These are phyloP conservation scores for Ustilago trichophora DNA, from an alignment of 1,284 basidiomycete species.

Conservation along the genomic window DNA sequence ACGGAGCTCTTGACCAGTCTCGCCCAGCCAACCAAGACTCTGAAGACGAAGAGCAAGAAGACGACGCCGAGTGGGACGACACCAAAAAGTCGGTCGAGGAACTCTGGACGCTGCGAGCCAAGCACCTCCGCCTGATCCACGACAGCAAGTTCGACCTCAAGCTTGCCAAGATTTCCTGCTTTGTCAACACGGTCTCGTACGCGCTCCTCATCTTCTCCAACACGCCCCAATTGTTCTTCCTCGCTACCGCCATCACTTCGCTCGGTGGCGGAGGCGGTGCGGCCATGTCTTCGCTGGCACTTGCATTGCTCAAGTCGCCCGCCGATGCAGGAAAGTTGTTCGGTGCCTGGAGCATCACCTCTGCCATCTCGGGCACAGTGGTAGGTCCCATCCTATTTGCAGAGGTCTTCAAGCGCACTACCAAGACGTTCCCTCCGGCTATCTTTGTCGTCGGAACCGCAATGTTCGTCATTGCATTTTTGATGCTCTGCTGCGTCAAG, in stretches of 20 bases:
- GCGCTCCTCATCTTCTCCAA: constrained; percentile 29
- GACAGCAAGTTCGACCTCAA: constrained; percentile 63
- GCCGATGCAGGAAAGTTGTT: constrained; percentile 63
- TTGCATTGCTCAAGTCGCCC: constrained; percentile 56
- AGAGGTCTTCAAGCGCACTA: constrained; percentile 46
- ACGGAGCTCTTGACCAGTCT: constrained; percentile 17
- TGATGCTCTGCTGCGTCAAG: constrained; percentile 43
- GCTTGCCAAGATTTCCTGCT: constrained; percentile 39
- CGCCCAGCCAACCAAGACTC: neutral
- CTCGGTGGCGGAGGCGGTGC: constrained; percentile 57
- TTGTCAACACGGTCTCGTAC: constrained; percentile 38
- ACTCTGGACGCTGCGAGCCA: constrained; percentile 59
- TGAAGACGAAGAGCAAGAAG: constrained; percentile 5
- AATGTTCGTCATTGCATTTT: constrained; percentile 34
- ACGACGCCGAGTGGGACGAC: constrained; percentile 32
- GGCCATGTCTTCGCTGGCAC: constrained; percentile 62
- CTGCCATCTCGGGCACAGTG: constrained; percentile 55
- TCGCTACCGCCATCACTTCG: constrained; percentile 42
- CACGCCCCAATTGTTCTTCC: constrained; percentile 34
- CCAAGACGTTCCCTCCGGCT: constrained; percentile 38
- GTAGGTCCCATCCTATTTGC: constrained; percentile 62
- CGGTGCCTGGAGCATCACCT: constrained; percentile 61
- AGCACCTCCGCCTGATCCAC: constrained; percentile 62
- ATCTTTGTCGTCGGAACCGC: constrained; percentile 52
- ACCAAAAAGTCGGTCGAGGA: constrained; percentile 50